Conservation (phyloP, 2,329 filamentous ascomycete genomes). For the Dothideomycetes sp. region DNA sequence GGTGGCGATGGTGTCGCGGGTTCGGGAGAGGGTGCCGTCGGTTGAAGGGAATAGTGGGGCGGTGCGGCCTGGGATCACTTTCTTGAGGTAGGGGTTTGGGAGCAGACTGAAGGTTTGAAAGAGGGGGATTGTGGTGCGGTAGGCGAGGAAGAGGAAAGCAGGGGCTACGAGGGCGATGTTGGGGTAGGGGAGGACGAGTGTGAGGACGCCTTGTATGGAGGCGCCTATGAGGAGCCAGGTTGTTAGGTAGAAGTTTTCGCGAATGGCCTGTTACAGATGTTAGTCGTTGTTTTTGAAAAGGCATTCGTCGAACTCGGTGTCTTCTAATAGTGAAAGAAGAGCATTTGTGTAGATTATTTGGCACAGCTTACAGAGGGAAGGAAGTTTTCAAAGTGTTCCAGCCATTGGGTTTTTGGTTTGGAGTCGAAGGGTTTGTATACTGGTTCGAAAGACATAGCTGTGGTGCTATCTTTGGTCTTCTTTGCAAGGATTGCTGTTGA, state of each 20-base stretch:
- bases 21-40: neutral
- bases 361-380: no score
- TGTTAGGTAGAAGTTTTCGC: constrained; percentile 18
- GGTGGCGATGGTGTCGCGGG: constrained; percentile 3
- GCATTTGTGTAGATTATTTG: no score
- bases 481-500: no score
- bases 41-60: constrained; percentile 4
- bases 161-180: constrained; percentile 13
- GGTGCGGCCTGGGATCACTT: constrained; percentile 14
- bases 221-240: constrained; percentile 25
- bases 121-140: constrained; percentile 18
- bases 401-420: no score
- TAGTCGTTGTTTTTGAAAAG: no score
- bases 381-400: no score
- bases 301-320: no score
- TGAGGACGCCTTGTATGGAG: constrained; percentile 22
- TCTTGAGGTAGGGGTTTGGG: constrained; percentile 22
- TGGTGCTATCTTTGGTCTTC: no score
- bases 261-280: no score
- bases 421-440: no score
- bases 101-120: constrained; percentile 21
- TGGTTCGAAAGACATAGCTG: no score
- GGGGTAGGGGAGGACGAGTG: constrained; percentile 18
- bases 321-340: no score
- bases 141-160: constrained; percentile 16